Percentiles rank a stretch among this genome's conserved stretches.
These are phyloP conservation scores for Mycosphaerella arachidis DNA, from an alignment of 2,329 filamentous ascomycete genomes.

Conservation along the genomic window DNA sequence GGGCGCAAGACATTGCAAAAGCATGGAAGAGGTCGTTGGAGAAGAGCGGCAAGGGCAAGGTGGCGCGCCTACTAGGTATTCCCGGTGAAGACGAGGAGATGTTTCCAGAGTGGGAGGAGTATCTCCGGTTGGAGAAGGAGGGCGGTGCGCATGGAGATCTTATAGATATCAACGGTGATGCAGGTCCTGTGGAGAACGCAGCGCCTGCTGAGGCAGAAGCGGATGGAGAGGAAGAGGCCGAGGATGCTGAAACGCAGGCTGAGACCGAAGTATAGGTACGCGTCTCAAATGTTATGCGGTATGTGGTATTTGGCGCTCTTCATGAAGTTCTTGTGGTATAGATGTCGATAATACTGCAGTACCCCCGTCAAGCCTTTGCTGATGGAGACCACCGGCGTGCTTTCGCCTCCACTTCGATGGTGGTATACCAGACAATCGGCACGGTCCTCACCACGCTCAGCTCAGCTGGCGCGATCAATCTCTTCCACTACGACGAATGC, in stretches of 20 bases:
- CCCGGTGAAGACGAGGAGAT: slow-evolving; percentile 66
- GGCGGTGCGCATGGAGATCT: slow-evolving; percentile 48
- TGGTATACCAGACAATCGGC: too few relatives aligned
- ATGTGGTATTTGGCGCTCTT: not conserved
- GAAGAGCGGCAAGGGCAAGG: slow-evolving; percentile 77
- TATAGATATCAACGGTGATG: slow-evolving; percentile 38
- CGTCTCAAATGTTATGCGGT: not conserved
- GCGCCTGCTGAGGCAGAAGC: slow-evolving; percentile 15
- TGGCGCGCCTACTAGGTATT: slow-evolving; percentile 75
- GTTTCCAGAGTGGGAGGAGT: slow-evolving; percentile 96
- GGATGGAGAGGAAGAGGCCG: slow-evolving; percentile 12
- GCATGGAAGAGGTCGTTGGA: slow-evolving; percentile 82
- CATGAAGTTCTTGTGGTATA: not conserved
- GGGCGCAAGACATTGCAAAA: slow-evolving; percentile 61
- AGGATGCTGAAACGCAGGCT: slow-evolving; percentile 6
- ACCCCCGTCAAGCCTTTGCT: not conserved
- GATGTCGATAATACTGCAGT: not conserved
- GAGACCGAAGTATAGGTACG: slow-evolving; percentile 4
- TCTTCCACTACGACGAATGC: too few relatives aligned
- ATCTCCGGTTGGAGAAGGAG: slow-evolving; percentile 72
- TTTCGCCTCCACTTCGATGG: too few relatives aligned
- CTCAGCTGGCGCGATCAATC: too few relatives aligned
- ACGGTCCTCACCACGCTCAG: too few relatives aligned
- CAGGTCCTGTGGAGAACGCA: slow-evolving; percentile 17
- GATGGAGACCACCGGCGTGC: not conserved